Base-by-base conservation (phyloP, 139 green algal genomes). In the Picochlorum sp. region DNA sequence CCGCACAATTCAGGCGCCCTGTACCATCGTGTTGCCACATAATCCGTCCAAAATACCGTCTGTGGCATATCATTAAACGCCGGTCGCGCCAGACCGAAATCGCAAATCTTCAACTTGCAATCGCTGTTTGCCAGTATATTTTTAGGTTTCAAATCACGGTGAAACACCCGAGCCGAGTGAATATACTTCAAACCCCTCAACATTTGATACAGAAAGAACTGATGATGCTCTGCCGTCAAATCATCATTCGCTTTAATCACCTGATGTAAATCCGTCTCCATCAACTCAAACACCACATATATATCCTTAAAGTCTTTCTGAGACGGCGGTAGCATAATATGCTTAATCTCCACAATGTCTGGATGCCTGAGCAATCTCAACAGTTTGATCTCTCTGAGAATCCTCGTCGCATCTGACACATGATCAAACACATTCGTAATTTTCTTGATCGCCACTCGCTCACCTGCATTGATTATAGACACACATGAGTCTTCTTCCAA, bases 201-300 rank as follows among this genome's bases (percentile, higher is more conserved):
- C 87, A 96, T 94, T 69, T 99, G 94, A 72, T 98, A 99, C 45
- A 99, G 76, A 78, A 99, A 98, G 78, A 97, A 99, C 80, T 98
- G 94, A 71, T 97, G 94, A 81, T 99, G 94, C 73, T 98, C 94
- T 2, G 88, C 85, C 9, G 94, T 98, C 16, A 99, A 79, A 77
- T 99, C 94, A 70, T 99, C 94, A 57, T 99, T 99, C 20, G 94
- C 94, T 60, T 97, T 98, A 74, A 99, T 99, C 11, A 99, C 94
- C 85, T 95, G 59, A 70, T 99, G 94, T 41, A 99, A 74, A 79
- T 99, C 94, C 4, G 94, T 98, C 76, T 99, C 94, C 88, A 99
- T 95, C 15, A 99, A 85, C 73, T 99, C 94, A 79, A 99, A 99
- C 6, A 99, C 86, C 0, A 99, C 91, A 60, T 96, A 98, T 10